Percentiles rank a stretch among this genome's conserved stretches.
phyloP scores from a whole-genome alignment of 2,329 filamentous ascomycete species.

The Huntiella bhutanensis region DNA sequence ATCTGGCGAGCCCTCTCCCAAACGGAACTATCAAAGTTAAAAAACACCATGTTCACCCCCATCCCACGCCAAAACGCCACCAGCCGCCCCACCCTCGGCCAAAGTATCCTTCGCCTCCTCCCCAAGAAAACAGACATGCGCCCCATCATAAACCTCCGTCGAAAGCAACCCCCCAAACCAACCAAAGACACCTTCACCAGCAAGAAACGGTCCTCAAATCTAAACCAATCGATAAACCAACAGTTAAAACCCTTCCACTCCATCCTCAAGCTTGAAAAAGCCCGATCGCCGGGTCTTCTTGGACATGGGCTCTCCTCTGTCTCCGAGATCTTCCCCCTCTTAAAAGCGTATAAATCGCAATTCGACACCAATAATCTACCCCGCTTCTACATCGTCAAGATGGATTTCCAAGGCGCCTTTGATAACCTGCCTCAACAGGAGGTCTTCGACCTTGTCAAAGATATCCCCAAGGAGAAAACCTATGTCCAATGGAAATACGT shows the following conservation, averaged over 20 bases:
- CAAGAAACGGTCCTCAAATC: too few species aligned
- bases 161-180: slow-evolving; percentile 26
- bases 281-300: slow-evolving; percentile 37
- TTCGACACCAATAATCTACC: slow-evolving; percentile 41
- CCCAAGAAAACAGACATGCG: slow-evolving; percentile 63
- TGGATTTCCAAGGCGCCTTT: slow-evolving; percentile 83
- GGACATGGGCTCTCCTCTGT: slow-evolving; percentile 69
- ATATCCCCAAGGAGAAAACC: slow-evolving; percentile 31
- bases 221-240: slow-evolving; percentile 23
- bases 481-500: slow-evolving; percentile 62
- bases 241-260: slow-evolving; percentile 55
- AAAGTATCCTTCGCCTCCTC: slow-evolving; percentile 60
- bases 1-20: slow-evolving; percentile 64
- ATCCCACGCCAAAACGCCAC: slow-evolving; percentile 42
- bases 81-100: slow-evolving; percentile 41
- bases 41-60: slow-evolving; percentile 59
- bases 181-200: too few species aligned
- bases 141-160: slow-evolving; percentile 72
- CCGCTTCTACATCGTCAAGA: slow-evolving; percentile 68
- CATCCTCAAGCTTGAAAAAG: slow-evolving; percentile 57
- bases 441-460: slow-evolving; percentile 47
- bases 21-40: slow-evolving; percentile 50
- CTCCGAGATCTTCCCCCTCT: slow-evolving; percentile 54
- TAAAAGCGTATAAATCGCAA: slow-evolving; percentile 27
- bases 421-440: slow-evolving; percentile 80